phyloP scores from a whole-genome alignment of 1,284 basidiomycete species.

The Apiotrichum akiyoshidainum region DNA sequence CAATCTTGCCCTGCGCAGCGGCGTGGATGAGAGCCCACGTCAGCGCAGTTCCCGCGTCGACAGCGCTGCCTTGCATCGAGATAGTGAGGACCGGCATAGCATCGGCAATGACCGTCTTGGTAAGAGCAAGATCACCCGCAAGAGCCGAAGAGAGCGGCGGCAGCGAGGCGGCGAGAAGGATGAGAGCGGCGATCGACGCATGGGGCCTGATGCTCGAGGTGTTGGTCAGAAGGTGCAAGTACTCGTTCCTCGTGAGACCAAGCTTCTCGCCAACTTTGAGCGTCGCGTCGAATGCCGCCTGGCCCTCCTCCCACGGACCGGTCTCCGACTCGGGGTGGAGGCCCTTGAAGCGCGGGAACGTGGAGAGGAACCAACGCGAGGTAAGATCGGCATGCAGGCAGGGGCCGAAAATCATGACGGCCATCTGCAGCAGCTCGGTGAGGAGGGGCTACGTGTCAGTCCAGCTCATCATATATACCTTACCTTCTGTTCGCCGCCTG shows the following conservation, averaged over 20 bases:
- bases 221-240: slow-evolving; percentile 25
- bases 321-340: slow-evolving; percentile 15
- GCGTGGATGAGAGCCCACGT: slow-evolving; percentile 23
- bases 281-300: slow-evolving; percentile 16
- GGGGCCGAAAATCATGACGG: slow-evolving; percentile 29
- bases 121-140: slow-evolving; percentile 3
- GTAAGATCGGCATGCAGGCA: slow-evolving; percentile 26
- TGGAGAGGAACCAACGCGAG: slow-evolving; percentile 31
- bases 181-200: slow-evolving; percentile 30
- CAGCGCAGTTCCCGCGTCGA: slow-evolving; percentile 29
- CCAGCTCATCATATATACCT: neutral
- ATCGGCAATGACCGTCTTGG: slow-evolving; percentile 21
- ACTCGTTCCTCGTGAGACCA: slow-evolving; percentile 17
- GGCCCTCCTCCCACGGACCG: slow-evolving; percentile 14
- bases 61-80: slow-evolving; percentile 17
- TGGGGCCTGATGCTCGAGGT: slow-evolving; percentile 22
- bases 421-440: slow-evolving; percentile 26
- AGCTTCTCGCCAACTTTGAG: slow-evolving; percentile 5
- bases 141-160: slow-evolving; percentile 2
- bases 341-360: slow-evolving; percentile 27
- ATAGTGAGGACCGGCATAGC: slow-evolving; percentile 32
- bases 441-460: slow-evolving; percentile 29
- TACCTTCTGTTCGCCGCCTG: slow-evolving; percentile 38
- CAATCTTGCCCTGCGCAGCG: slow-evolving; percentile 4
- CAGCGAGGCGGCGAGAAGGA: slow-evolving; percentile 25